Base-by-base conservation (phyloP, 2,329 filamentous ascomycete species). In the Pseudodiploospora longispora region DNA sequence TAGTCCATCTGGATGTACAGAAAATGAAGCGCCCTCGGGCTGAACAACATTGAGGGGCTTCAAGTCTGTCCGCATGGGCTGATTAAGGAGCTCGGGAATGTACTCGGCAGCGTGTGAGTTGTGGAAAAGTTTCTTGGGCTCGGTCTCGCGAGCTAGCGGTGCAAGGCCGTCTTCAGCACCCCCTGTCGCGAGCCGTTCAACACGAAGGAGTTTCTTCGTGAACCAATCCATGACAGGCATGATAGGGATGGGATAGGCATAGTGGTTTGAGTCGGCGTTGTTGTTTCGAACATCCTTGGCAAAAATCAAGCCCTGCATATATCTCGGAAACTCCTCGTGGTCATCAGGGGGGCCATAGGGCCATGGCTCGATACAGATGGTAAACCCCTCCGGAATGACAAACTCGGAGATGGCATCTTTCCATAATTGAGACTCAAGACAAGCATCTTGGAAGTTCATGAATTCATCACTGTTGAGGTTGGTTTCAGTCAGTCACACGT, bases 41-140 rank as follows among this genome's bases (percentile, higher is more conserved):
- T 91, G 86, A 1, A 78, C 71, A 38, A 91, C 80, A 52, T 87
- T 78, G 56, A 89, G 75, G 5, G 84, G 83, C 62, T 86, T 87
- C 29, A 80, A 56, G 44, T 76, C 76, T 36, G 69, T 63, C 9
- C 78, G 64, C 10, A 68, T 53, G 1, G 71, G 67, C 2, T 57
- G 52, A 10, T 69, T 63, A 7, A 80, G 63, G 3, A 82, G 63
- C 55, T 76, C 72, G 2, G 72, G 71, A 0, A 69, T 59, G 51
- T 74, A 76, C 44, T 76, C 73, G 32, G 68, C 65, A 0, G 65
- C 44, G 36, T 52, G 57, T 44, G 57, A 53, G 37, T 63, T 57
- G 10, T 66, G 64, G 40, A 80, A 74, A 19, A 70, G 69, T 59
- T 57, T 71, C 60, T 52, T 69, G 47, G 59, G 74, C 19, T 56